Percentiles rank a stretch among this genome's conserved stretches.
Evolutionary conservation across 768 basidiomycete genomes (phyloP).

Genomic region (Suillus brevipes): DNA sequence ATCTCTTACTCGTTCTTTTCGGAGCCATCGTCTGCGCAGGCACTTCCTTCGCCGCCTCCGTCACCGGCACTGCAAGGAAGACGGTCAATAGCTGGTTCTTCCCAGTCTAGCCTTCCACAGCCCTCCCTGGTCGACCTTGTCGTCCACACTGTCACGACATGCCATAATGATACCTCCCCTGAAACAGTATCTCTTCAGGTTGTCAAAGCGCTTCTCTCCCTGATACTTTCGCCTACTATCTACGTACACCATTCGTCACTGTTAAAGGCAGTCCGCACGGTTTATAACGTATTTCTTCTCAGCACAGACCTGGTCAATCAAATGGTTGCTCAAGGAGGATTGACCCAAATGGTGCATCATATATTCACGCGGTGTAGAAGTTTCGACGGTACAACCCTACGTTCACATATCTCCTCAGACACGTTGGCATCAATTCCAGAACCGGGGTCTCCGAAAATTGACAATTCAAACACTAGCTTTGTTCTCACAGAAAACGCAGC

Average conservation of each 20-base stretch:
- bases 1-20: conserved; percentile 97
- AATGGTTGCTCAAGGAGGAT: conserved; percentile 96
- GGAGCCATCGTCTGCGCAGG: conserved; percentile 51
- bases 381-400: conserved; percentile 18
- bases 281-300: conserved; percentile 96
- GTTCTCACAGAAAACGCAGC: neutral
- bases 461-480: neutral
- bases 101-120: conserved; percentile 52
- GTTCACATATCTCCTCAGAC: conserved; percentile 27
- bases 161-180: conserved; percentile 84
- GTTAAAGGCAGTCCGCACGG: conserved; percentile 94
- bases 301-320: conserved; percentile 91
- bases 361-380: conserved; percentile 82
- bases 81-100: conserved; percentile 41
- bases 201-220: conserved; percentile 88
- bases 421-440: conserved; percentile 9
- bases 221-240: conserved; percentile 83
- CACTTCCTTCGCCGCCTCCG: conserved; percentile 71
- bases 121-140: conserved; percentile 90
- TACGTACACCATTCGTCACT: conserved; percentile 95
- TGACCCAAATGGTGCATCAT: conserved; percentile 98
- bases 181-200: conserved; percentile 94
- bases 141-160: conserved; percentile 90
- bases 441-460: neutral
- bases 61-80: conserved; percentile 58